Evolutionary conservation across 2,329 filamentous ascomycete genomes (phyloP), one percentile per base, ranked within the genome.

Genomic region (Cladosporium cucumerinum): DNA sequence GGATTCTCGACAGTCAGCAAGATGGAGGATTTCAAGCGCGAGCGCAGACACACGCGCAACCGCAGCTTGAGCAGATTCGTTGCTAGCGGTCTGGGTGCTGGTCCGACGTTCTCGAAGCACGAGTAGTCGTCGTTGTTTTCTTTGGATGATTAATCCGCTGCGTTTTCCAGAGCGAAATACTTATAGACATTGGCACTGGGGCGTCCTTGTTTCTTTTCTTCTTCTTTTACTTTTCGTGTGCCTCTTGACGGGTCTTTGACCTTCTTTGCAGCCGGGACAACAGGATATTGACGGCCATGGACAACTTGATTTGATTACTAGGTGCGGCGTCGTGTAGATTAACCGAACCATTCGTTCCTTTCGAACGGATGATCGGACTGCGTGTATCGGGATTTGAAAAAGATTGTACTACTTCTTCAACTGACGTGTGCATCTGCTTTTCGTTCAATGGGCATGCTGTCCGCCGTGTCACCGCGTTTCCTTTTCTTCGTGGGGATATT

Each of bases 91-190:
- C 54, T 75, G 46, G 66, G 64, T 61, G 71, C 73, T 54, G 72
- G 72, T 4, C 73, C 73, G 36, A 74, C 70, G n/a, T 66, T 67
- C 36, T 66, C 68, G 26, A 73, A 73, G 68, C 65, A 68, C 26
- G 71, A 72, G 36, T 72, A 55, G 52, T n/a, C 14, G 21, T 36
- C 14, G 30, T 34, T 23, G 16, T 3, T 49, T 51, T 18, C 6
- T 21, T 49, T 18, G 21, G 7, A 12, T 16, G 3, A 12, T 11
- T 8, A 2, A 5, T 32, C 18, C 39, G 30, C 23, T 18, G 54
- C 54, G 54, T 39, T 26, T 36, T 14, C 11, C n/a, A 18, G 32
- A 39, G 32, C 23, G 48, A 21, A 10, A 8, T 6, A 46, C 8
- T 43, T 5, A 46, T 46, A 46, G 39, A 46, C 5, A 46, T 23